A percentile compares a stretch with the other conserved stretches of the same genome.
These are phyloP conservation scores for Coniophora puteana DNA, from an alignment of 1,284 basidiomycete species.

Conservation along the genomic window DNA sequence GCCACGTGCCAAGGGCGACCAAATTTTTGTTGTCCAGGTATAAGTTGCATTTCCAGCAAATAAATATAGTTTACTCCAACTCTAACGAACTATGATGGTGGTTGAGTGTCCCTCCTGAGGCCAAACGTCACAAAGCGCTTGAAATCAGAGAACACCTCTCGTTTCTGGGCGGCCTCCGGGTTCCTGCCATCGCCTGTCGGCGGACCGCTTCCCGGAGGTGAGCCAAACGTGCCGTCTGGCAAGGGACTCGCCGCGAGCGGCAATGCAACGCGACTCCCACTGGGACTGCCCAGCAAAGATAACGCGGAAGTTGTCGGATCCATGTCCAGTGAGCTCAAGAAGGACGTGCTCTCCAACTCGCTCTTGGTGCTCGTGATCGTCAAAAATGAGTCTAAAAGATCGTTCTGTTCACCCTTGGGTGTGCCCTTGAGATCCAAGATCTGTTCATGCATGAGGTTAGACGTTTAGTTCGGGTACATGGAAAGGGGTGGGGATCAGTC, in stretches of 20 bases:
- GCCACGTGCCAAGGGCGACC: no score
- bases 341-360: slow-evolving; percentile 84
- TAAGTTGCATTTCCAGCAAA: no score
- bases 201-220: slow-evolving; percentile 54
- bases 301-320: slow-evolving; percentile 57
- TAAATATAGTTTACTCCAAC: no score
- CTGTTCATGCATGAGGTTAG: slow-evolving; percentile 34
- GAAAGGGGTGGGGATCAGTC: slow-evolving; percentile 1
- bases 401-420: slow-evolving; percentile 81
- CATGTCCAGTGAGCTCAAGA: slow-evolving; percentile 93
- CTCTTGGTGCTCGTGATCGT: slow-evolving; percentile 86
- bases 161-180: slow-evolving; percentile 45
- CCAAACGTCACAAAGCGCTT: slow-evolving; percentile 84
- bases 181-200: slow-evolving; percentile 45
- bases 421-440: slow-evolving; percentile 95
- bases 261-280: slow-evolving; percentile 52
- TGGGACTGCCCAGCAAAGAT: slow-evolving; percentile 54
- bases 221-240: slow-evolving; percentile 55
- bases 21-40: no score
- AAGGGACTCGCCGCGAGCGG: slow-evolving; percentile 30
- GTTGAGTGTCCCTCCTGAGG: slow-evolving; percentile 61
- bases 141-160: slow-evolving; percentile 84
- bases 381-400: slow-evolving; percentile 87
- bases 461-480: not conserved
- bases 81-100: slow-evolving; percentile 30